Base-by-base conservation (phyloP, 345 rosid species). In the Hypericum perforatum region DNA sequence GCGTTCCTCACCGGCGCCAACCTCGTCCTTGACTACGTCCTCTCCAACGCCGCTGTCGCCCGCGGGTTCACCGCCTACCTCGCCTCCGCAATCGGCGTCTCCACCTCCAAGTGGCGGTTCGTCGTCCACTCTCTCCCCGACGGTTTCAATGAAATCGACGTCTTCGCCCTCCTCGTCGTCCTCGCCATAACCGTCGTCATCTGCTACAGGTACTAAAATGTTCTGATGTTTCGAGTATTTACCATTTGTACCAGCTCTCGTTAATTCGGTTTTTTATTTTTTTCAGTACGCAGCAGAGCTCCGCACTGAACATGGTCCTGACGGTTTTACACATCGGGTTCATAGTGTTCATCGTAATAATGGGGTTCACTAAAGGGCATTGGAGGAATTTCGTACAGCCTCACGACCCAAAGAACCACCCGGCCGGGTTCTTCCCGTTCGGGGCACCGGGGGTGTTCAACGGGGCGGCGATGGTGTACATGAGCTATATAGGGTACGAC, bases 401-500 rank as follows among this genome's bases (percentile, higher is more conserved):
- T 0, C 73, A 64, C 7, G 61, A 84, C 52, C 75, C 86, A 32
- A 50, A 63, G 2, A 43, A 66, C 32, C 32, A 22, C 38, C 81
- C 85, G 2, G 78, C 85, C 0, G 98, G 98, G 6, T 87, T 91
- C 59, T 78, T 75, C 37, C 95, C 98, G 1, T 59, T 65, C 40
- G 98, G 96, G 7, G 79, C 61, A 32, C 37, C 80, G 6, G 98
- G 98, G 0, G 95, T 82, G 15, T 80, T 91, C 61, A 76, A 72
- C 7, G 98, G 92, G 16, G 95, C 98, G 0, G 84, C 96, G 0
- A 60, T 71, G 84, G 98, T 91, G 11, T 91, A 87, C 39, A 0
- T 91, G 37, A 87, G 98, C 52, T 91, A 91, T 45, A 91, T 91
- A 0, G 98, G 98, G 5, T 91, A 91, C 78, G 98, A 91, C 64